phyloP scores from a whole-genome alignment of 2,329 filamentous ascomycete species.

The Allantophomopsis lycopodina region DNA sequence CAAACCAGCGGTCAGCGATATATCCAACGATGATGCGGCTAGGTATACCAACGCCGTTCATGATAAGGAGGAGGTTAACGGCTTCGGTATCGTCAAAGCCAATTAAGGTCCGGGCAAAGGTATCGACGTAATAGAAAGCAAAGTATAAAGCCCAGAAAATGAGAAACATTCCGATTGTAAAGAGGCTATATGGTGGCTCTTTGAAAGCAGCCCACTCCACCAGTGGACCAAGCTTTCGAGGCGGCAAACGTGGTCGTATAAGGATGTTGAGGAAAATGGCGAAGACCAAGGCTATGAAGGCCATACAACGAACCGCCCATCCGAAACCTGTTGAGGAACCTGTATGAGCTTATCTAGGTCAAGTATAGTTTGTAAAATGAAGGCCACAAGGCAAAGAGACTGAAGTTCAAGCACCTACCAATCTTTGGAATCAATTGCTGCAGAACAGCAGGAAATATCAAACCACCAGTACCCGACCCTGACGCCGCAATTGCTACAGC shows the following conservation, averaged over 20 bases:
- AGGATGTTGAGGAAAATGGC: not conserved
- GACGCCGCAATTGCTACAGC: slow-evolving; percentile 21
- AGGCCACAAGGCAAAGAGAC: too few relatives aligned
- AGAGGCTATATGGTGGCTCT: slow-evolving; percentile 26
- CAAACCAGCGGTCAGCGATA: slow-evolving; percentile 29
- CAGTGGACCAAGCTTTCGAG: slow-evolving; percentile 16
- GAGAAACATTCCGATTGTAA: slow-evolving; percentile 22
- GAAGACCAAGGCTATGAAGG: not conserved
- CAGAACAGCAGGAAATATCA: slow-evolving; percentile 29
- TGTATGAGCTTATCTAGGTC: too few relatives aligned
- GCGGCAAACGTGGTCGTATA: not conserved
- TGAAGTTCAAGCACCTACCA: too few relatives aligned
- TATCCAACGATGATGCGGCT: slow-evolving; percentile 30
- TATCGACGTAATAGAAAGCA: slow-evolving; percentile 1
- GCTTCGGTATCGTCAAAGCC: slow-evolving; percentile 23
- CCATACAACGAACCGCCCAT: not conserved
- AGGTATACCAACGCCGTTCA: slow-evolving; percentile 34
- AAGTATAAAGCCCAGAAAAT: slow-evolving; percentile 6
- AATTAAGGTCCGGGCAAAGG: slow-evolving; percentile 24
- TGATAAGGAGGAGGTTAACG: slow-evolving; percentile 32
- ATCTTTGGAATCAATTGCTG: slow-evolving; percentile 22
- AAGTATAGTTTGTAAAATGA: too few relatives aligned
- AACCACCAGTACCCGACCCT: slow-evolving; percentile 23
- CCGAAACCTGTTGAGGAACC: not conserved
- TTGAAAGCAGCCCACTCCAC: slow-evolving; percentile 27